Base-by-base conservation (phyloP, 345 rosid genomes). In the Lepidium didymum region DNA sequence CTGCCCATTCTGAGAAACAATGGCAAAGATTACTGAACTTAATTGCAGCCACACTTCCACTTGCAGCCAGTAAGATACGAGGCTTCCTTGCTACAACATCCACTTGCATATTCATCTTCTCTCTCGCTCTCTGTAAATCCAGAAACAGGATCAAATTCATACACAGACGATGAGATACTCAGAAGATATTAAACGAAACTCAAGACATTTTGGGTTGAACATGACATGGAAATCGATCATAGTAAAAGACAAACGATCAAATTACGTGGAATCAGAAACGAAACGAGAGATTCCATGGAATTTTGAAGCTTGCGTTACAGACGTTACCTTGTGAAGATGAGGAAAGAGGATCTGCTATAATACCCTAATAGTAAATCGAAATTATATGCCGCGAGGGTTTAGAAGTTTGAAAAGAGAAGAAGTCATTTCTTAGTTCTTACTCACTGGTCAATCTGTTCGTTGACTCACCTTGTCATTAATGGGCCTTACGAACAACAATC, bases 31-130 rank as follows among this genome's bases (percentile, higher is more conserved):
- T 86, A 3, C 79, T 84, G 61, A 90, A 86, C 63, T 88, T 85
- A 8, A 90, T 80, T 21, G 95, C 86, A 46, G 97, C 95, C 19
- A 88, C 97, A 64, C 97, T 83, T 63, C 95, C 95, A 77, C 87
- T 83, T 21, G 97, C 97, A 40, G 89, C 97, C 3, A 90, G 80
- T 57, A 88, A 77, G 14, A 90, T 70, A 53, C 85, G 83, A 0
- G 86, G 86, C 64, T 72, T 88, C 74, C 83, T 82, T 1, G 70
- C 56, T 60, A 46, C 44, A 16, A 41, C 50, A 36, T 72, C 68
- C 27, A 67, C 69, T 47, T 65, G 76, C 40, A 50, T 54, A 3
- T 25, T 15, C 7, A 53, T 67, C 85, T 18, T 44, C 67, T 74
- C 46, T 80, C 84, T 19, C 21, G 6, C 9, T 14, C 3, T 49